Evolutionary conservation across 495 filamentous ascomycete species (phyloP).

Genomic region (Jackrogersella minutella): DNA sequence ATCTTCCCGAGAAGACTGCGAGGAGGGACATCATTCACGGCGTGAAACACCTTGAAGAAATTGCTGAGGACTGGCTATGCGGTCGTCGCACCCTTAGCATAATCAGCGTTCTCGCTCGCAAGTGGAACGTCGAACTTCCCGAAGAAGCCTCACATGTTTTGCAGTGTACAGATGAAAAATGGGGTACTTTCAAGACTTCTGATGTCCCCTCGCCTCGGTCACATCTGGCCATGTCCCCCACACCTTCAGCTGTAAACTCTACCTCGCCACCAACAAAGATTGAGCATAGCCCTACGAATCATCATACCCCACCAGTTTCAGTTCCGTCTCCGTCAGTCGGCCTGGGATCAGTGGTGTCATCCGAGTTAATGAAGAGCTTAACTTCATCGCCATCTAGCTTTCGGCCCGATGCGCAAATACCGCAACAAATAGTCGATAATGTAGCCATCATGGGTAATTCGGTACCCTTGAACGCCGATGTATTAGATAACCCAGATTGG

Average conservation of each 20-base stretch:
- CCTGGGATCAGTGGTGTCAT: conserved; percentile 30
- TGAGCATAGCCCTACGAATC: conserved; percentile 42
- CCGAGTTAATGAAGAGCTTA: conserved; percentile 39
- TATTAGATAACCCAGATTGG: conserved; percentile 20
- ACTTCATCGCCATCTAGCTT: conserved; percentile 31
- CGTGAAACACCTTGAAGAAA: conserved; percentile 93
- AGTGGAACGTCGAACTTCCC: conserved; percentile 88
- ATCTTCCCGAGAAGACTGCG: conserved; percentile 88
- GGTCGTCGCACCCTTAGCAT: conserved; percentile 86
- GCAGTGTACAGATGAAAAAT: conserved; percentile 66
- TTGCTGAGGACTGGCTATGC: conserved; percentile 93
- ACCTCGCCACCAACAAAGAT: conserved; percentile 29
- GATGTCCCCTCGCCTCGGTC: conserved; percentile 63
- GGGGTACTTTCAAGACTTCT: conserved; percentile 61
- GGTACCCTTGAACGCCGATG: conserved; percentile 17
- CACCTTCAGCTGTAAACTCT: conserved; percentile 32
- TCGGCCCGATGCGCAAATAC: conserved; percentile 24
- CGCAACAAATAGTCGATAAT: conserved; percentile 23
- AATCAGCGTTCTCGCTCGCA: conserved; percentile 80
- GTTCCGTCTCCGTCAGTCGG: conserved; percentile 35
- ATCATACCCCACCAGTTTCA: conserved; percentile 37
- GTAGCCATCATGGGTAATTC: conserved; percentile 33
- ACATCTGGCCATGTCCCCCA: conserved; percentile 41
- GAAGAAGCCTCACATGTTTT: conserved; percentile 80
- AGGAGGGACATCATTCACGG: conserved; percentile 88